A percentile compares a stretch with the other conserved stretches of the same genome.
These are phyloP conservation scores for Mayamaea pseudoterrestris DNA, from an alignment of 108 stramenopile species.

Conservation along the genomic window DNA sequence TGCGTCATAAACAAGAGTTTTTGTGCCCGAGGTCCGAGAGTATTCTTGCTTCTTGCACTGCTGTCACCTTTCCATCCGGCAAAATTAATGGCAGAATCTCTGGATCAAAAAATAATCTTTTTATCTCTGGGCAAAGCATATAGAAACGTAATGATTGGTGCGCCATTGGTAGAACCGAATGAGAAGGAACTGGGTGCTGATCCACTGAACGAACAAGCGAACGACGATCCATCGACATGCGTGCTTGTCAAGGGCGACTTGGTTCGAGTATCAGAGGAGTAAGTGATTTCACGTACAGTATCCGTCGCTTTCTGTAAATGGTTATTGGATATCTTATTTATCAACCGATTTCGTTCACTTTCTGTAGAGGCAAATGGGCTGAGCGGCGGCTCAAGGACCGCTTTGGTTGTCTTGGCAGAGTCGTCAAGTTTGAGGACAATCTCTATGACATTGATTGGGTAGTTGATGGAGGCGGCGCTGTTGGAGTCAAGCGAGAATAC, in stretches of 20 bases:
- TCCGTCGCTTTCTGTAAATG: background rate
- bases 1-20: too few relatives aligned
- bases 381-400: conserved; percentile 5
- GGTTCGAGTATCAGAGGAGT: conserved; percentile 12
- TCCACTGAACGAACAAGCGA: background rate
- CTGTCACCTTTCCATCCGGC: too few relatives aligned
- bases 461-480: conserved; percentile 40
- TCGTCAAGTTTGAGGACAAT: background rate
- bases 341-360: background rate
- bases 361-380: background rate
- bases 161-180: too few relatives aligned
- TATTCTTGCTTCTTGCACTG: too few relatives aligned
- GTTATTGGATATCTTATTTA: background rate
- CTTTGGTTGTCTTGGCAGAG: conserved; percentile 2
- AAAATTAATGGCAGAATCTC: too few relatives aligned
- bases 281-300: background rate
- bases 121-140: too few relatives aligned
- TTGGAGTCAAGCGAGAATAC: conserved; percentile 20
- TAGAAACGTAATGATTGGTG: too few relatives aligned
- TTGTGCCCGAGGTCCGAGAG: too few relatives aligned
- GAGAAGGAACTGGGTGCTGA: background rate
- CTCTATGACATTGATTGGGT: conserved; percentile 15
- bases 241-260: conserved; percentile 10
- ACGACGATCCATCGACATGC: conserved; percentile 4
- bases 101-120: too few relatives aligned